Base-by-base conservation (phyloP, 305 asterid species). In the Fraxinus greggii region DNA sequence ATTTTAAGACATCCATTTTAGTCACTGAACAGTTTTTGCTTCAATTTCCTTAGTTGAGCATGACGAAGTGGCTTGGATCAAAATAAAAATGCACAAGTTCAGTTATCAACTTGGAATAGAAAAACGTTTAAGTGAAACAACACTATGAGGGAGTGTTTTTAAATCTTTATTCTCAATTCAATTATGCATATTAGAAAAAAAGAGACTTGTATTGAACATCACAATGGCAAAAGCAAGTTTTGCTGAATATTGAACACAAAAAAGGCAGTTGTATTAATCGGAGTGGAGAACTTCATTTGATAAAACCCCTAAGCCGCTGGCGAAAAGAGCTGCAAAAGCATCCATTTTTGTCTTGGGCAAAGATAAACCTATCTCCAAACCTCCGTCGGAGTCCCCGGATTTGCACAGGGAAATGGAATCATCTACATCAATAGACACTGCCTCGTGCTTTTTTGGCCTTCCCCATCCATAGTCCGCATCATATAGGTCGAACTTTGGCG, bases 351-450 rank as follows among this genome's bases (percentile, higher is more conserved):
- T 75, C 82, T 23, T 76, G 0, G 90, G 84, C 80, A 91, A 78
- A 31, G 91, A 85, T 82, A 90, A 26, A 1, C 95, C 90, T 26
- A 89, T 45, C 82, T 91, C 95, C 78, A 90, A 48, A 29, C 87
- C 90, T 17, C 89, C 89, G 0, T 76, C 84, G 0, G 59, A 78
- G 3, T 84, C 87, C 21, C 85, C 82, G 5, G 83, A 78, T 40
- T 81, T 87, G 36, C 86, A 72, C 40, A 90, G 24, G 6, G 93
- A 88, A 80, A 91, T 81, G 0, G 90, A 21, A 21, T 84, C 83
- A 21, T 76, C 88, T 1, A 67, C 82, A 56, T 91, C 92, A 36
- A 88, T 86, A 7, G 90, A 84, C 73, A 83, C 35, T 0, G 72
- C 75, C 48, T 89, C 93, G 8, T 84, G 9, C 82, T 89, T 90